Conservation (phyloP, 2,329 filamentous ascomycete species). For the Huntiella decipiens region DNA sequence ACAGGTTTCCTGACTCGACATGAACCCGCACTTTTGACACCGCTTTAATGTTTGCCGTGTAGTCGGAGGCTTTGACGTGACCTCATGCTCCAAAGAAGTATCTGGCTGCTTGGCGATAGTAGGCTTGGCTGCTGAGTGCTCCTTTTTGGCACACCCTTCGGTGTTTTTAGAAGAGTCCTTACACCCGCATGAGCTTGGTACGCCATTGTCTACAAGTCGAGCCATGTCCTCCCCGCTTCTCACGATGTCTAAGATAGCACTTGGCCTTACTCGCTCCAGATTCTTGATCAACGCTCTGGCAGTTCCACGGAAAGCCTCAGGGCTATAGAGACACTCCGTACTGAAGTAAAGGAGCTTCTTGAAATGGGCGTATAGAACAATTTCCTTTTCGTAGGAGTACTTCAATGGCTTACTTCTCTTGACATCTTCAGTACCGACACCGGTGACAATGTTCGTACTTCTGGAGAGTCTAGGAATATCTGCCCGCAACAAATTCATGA, state of each 20-base stretch:
- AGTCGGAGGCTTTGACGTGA: not conserved
- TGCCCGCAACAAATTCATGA: constrained; percentile 90
- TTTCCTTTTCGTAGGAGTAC: constrained; percentile 98
- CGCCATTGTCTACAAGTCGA: constrained; percentile 36
- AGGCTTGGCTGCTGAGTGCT: constrained; percentile 13
- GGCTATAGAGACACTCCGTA: constrained; percentile 96
- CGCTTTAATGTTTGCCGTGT: constrained; percentile 59
- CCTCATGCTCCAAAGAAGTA: not conserved
- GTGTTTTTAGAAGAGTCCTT: not conserved
- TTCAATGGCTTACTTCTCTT: constrained; percentile 94
- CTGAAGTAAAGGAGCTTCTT: constrained; percentile 96
- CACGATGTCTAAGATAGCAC: constrained; percentile 87
- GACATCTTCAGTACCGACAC: constrained; percentile 60
- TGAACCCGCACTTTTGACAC: constrained; percentile 79
- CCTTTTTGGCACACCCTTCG: not conserved
- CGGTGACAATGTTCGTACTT: constrained; percentile 78
- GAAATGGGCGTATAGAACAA: constrained; percentile 92
- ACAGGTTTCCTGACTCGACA: constrained; percentile 84
- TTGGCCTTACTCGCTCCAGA: constrained; percentile 77
- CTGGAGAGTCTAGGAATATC: constrained; percentile 74
- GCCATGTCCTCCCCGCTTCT: constrained; percentile 94
- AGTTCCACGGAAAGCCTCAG: constrained; percentile 86
- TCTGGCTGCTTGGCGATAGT: not conserved
- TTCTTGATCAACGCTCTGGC: constrained; percentile 88
- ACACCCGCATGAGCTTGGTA: not conserved